Evolutionary conservation across 495 filamentous ascomycete genomes (phyloP).

Genomic region (Penicillium herquei): DNA sequence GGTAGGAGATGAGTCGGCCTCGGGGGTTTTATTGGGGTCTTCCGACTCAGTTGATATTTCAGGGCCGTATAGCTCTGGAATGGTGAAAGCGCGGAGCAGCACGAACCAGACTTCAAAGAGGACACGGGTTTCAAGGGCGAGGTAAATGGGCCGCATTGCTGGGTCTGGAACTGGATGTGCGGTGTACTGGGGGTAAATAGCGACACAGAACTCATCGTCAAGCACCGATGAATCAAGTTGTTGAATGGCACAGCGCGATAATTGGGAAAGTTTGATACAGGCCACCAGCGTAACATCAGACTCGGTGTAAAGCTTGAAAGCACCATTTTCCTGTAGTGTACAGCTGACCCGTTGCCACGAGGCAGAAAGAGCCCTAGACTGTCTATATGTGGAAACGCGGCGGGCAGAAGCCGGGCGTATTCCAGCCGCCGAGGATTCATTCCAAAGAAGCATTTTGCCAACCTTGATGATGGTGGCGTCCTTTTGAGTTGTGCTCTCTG

Average conservation of each 20-base stretch:
- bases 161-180: constrained; percentile 53
- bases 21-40: constrained; percentile 25
- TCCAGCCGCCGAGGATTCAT: constrained; percentile 51
- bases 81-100: constrained; percentile 84
- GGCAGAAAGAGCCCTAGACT: constrained; percentile 53
- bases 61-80: constrained; percentile 85
- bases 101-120: constrained; percentile 98
- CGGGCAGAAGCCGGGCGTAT: constrained; percentile 38
- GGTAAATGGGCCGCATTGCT: constrained; percentile 61
- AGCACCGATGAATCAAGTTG: constrained; percentile 87
- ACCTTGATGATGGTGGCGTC: constrained; percentile 94
- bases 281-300: constrained; percentile 74
- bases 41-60: constrained; percentile 29
- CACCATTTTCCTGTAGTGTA: constrained; percentile 91
- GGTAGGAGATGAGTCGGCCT: constrained; percentile 17
- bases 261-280: constrained; percentile 82
- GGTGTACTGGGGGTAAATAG: constrained; percentile 82
- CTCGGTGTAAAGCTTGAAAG: constrained; percentile 87
- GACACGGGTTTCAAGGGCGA: constrained; percentile 82
- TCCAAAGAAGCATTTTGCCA: constrained; percentile 90
- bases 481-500: constrained; percentile 60
- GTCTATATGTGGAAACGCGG: constrained; percentile 52
- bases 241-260: constrained; percentile 87
- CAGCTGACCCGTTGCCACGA: constrained; percentile 88
- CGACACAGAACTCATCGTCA: constrained; percentile 91